A percentile compares a stretch with the other conserved stretches of the same genome.
phyloP scores from a whole-genome alignment of 441 rosid species.

The Pelargonium australe region DNA sequence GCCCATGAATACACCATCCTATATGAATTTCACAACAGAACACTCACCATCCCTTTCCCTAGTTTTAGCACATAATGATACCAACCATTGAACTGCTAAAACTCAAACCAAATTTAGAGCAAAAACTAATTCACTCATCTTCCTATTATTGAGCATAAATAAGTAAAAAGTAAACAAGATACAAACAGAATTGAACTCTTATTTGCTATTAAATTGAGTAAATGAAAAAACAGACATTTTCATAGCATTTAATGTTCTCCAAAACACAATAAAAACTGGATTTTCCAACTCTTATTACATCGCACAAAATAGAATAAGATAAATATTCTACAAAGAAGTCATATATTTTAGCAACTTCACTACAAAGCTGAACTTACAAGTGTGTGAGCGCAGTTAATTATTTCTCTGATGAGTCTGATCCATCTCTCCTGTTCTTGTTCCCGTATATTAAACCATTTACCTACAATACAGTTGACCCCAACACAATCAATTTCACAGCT shows the following conservation, averaged over 20 bases:
- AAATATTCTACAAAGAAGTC: background rate
- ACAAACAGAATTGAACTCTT: background rate
- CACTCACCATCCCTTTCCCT: background rate
- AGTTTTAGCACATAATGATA: background rate
- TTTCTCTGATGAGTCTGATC: constrained; percentile 23
- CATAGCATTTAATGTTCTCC: background rate
- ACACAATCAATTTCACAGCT: too few relatives aligned
- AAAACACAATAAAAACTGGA: background rate
- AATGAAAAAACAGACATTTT: background rate
- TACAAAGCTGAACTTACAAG: constrained; percentile 17
- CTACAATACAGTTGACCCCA: constrained; percentile 28
- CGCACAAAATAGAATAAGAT: background rate
- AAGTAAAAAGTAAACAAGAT: background rate
- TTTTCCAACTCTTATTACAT: background rate
- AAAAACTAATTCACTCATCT: background rate
- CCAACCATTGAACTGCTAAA: background rate
- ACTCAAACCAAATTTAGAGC: background rate
- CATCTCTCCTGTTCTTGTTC: constrained; percentile 38
- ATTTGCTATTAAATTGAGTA: background rate
- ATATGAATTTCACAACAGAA: too few relatives aligned
- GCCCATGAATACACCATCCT: too few relatives aligned
- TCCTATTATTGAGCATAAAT: background rate
- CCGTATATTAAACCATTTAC: constrained; percentile 75
- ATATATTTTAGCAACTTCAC: background rate
- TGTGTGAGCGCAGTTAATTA: constrained; percentile 11